Percentiles rank a stretch among this genome's conserved stretches.
Evolutionary conservation across 176 grass and related monocot genomes (phyloP).

Genomic region (Cenchrus purpureus): DNA sequence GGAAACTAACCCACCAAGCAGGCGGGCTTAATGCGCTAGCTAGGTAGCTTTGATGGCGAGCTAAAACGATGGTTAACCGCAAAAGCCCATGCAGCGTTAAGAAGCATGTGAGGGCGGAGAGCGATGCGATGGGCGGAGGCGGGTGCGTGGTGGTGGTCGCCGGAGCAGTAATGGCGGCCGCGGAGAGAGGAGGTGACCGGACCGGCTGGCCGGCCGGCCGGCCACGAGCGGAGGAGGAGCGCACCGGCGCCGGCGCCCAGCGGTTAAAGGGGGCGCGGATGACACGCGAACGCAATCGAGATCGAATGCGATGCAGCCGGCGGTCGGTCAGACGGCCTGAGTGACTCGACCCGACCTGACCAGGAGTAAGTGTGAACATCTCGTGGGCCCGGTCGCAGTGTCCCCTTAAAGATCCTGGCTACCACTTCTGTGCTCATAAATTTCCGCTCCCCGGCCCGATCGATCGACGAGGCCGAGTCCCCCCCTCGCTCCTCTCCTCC

Average conservation of each 20-base stretch:
- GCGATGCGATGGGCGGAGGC: constrained; percentile 8
- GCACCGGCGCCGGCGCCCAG: background rate
- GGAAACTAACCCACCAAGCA: background rate
- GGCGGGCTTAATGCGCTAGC: constrained; percentile 8
- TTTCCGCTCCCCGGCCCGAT: constrained; percentile 33
- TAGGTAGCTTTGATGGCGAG: constrained; percentile 21
- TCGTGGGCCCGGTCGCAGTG: constrained; percentile 66
- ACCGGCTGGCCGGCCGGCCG: background rate
- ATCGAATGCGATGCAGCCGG: constrained; percentile 26
- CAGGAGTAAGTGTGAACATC: constrained; percentile 55
- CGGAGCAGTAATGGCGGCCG: constrained; percentile 38
- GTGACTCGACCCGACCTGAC: constrained; percentile 19
- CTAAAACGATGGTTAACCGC: constrained; percentile 60
- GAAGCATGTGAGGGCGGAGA: constrained; percentile 50
- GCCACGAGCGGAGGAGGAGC: too few species aligned
- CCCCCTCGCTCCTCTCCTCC: background rate
- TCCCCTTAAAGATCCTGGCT: constrained; percentile 78
- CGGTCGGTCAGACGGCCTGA: background rate
- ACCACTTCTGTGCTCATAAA: constrained; percentile 80
- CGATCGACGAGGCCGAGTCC: background rate
- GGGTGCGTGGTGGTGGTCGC: background rate
- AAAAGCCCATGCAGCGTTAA: constrained; percentile 57
- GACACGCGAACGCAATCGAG: constrained; percentile 25
- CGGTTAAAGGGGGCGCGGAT: constrained; percentile 1
- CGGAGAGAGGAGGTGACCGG: constrained; percentile 36